Evolutionary conservation across 2,329 filamentous ascomycete genomes (phyloP).

Genomic region (Colletotrichum sp.): DNA sequence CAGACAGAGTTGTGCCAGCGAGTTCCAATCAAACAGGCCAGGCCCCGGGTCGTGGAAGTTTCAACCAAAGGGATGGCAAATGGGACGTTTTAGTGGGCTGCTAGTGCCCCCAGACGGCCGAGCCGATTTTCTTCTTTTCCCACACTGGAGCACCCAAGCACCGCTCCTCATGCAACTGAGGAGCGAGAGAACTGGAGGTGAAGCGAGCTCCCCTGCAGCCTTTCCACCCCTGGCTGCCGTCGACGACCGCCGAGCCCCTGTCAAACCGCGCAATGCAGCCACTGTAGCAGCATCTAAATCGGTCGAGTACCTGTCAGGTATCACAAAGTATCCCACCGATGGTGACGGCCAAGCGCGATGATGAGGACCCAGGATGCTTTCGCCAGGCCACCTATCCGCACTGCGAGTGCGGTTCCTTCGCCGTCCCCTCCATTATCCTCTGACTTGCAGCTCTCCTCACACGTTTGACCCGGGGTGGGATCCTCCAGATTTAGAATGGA

Average conservation of each 20-base stretch:
- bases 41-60: background rate
- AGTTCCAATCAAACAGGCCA: slow-evolving; percentile 1
- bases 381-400: background rate
- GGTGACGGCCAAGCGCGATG: background rate
- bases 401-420: background rate
- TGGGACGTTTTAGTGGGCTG: slow-evolving; percentile 1
- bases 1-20: background rate
- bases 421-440: background rate
- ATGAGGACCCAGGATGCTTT: background rate
- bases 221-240: background rate
- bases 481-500: background rate
- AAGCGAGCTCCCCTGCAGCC: background rate
- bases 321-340: background rate
- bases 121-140: background rate
- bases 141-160: background rate
- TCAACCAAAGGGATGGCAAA: background rate
- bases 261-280: slow-evolving; percentile 11
- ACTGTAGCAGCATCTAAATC: background rate
- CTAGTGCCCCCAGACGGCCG: background rate
- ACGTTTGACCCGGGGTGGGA: background rate
- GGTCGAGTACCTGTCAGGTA: background rate
- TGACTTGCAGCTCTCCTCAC: background rate
- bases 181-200: background rate
- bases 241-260: background rate
- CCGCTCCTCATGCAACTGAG: background rate